Base-by-base conservation (phyloP, 2,329 filamentous ascomycete genomes). In the Trichoderma guizhouense region DNA sequence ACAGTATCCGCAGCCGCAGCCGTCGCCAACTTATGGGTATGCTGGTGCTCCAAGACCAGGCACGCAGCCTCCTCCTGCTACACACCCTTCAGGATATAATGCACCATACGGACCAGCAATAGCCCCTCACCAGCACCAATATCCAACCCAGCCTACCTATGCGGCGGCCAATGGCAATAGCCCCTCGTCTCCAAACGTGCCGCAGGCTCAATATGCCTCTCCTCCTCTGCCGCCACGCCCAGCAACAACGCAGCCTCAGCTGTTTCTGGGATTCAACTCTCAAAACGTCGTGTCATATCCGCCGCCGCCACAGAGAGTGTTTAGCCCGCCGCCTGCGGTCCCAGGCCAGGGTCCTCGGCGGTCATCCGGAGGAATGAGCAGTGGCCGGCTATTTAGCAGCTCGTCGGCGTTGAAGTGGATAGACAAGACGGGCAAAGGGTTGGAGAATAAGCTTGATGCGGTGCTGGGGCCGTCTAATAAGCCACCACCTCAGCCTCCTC, bases 361-460 rank as follows among this genome's bases (percentile, higher is more conserved):
- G 55, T 74, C 74, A 24, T 68, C 76, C 32, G 72, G 74, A 24
- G 70, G 72, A 3, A 57, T 75, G 12, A 74, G 75, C 39, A 43
- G 58, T 15, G 57, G 69, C 2, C 78, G 77, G 36, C 74, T 81
- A 15, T 80, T 82, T 61, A 78, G 79, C 30, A 77, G 78, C 71
- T 77, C 76, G 39, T 79, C 79, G 21, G 81, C 79, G 1, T 77
- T 79, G 71, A 80, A 79, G 69, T 81, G 80, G 77, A 64, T 82
- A 14, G 79, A 77, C 65, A 82, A 79, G 75, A 82, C 80, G 30
- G 78, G 78, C 28, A 77, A 80, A 60, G 78, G 77, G 14, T 73
- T 82, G 26, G 81, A 82, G 73, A 80, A 75, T 61, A 80, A 76
- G 39, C 72, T 81, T 58, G 80, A 78, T 26, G 75, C 78, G 3